These are phyloP conservation scores for Avena sativa DNA, from an alignment of 176 grass and related monocot species.

Conservation along the genomic window DNA sequence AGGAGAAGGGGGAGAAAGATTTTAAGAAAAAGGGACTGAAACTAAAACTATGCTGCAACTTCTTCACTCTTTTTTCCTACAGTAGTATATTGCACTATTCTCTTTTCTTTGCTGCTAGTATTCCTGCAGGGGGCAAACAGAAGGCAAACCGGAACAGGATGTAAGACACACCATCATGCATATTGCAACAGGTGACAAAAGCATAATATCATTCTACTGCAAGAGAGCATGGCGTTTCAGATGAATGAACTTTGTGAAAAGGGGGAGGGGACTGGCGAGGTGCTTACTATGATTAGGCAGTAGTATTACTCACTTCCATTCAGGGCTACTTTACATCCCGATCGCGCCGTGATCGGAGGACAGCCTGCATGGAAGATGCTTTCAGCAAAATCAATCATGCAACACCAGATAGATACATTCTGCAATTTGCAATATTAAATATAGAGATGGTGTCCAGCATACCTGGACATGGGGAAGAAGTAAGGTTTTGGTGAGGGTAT, in stretches of 20 bases:
- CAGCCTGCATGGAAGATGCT: slow-evolving; percentile 64
- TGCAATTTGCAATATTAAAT: not conserved
- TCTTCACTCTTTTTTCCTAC: slow-evolving; percentile 58
- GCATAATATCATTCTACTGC: slow-evolving; percentile 27
- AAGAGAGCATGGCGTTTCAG: slow-evolving; percentile 18
- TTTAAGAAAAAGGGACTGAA: slow-evolving; percentile 6
- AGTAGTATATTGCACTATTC: slow-evolving; percentile 56
- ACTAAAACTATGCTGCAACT: slow-evolving; percentile 64
- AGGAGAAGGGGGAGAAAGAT: not conserved
- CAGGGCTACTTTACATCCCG: slow-evolving; percentile 77
- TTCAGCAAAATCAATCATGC: slow-evolving; percentile 42
- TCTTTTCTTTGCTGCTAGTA: slow-evolving; percentile 69
- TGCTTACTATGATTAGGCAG: slow-evolving; percentile 92
- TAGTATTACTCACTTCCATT: slow-evolving; percentile 54
- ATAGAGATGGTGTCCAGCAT: not conserved
- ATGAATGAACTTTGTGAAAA: slow-evolving; percentile 26
- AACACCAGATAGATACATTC: not conserved
- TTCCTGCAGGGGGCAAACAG: slow-evolving; percentile 52
- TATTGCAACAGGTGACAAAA: slow-evolving; percentile 39
- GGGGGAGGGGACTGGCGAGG: not conserved
- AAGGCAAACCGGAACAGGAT: not conserved
- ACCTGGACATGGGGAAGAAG: slow-evolving; percentile 90
- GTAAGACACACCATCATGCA: slow-evolving; percentile 47
- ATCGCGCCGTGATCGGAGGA: slow-evolving; percentile 81
- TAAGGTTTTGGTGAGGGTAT: slow-evolving; percentile 73